Evolutionary conservation across 345 rosid species (phyloP), one percentile per base, ranked within the genome.

Genomic region (Lumnitzera littorea): DNA sequence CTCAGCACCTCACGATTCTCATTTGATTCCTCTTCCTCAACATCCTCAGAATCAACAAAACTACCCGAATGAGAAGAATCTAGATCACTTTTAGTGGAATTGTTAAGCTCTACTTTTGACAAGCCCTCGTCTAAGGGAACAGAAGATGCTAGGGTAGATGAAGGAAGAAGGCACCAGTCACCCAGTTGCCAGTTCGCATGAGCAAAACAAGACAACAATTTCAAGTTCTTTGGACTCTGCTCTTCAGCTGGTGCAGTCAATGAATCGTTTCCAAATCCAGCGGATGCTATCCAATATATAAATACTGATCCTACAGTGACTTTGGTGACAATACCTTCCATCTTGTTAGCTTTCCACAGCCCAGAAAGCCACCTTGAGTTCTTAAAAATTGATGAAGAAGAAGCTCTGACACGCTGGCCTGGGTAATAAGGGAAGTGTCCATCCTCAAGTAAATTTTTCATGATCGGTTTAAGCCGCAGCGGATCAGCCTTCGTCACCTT

Each of bases 131-230:
- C 74, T 63, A 82, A 62, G 64, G 73, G 60, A 72, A 64, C 56
- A 5, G 84, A 72, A 14, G 87, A 71, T 61, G 81, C 58, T 23
- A 78, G 80, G 23, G 27, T 62, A 62, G 69, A 55, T 55, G 88
- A 71, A 50, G 88, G 86, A 67, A 86, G 84, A 69, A 82, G 95
- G 72, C 90, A 80, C 89, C 95, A 82, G 70, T 91, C 97, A 71
- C 95, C 92, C 24, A 95, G 87, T 78, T 88, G 95, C 97, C 99
- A 95, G 71, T 82, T 86, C 48, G 96, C 87, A 81, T 88, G 97
- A 11, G 88, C 73, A 74, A 91, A 88, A 75, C 89, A 88, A 57
- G 95, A 83, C 74, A 95, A 54, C 73, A 88, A 76, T 75, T 90
- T 86, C 68, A 95, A 76, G 70, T 86, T 79, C 73, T 84, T 84